These are phyloP conservation scores for Hypoxylon lenormandii DNA, from an alignment of 495 filamentous ascomycete genomes.

Conservation along the genomic window DNA sequence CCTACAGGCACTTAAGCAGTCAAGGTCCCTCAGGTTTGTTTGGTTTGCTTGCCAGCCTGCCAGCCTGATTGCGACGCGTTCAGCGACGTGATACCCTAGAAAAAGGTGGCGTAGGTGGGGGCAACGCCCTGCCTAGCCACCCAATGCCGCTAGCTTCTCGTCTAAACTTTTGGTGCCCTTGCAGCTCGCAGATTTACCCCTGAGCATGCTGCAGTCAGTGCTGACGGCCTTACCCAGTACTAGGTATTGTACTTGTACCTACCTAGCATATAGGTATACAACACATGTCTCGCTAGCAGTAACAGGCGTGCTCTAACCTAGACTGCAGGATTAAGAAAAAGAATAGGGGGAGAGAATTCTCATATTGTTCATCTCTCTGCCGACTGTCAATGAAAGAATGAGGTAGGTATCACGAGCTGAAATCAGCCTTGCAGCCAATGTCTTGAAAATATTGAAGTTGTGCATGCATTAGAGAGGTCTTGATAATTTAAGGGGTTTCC, in stretches of 20 bases:
- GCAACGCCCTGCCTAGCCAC: constrained; percentile 3
- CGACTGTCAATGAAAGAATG: no score
- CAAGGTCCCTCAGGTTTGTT: constrained; percentile 12
- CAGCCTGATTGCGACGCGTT: constrained; percentile 27
- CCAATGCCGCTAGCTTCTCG: constrained; percentile 33
- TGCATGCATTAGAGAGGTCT: constrained; percentile 20
- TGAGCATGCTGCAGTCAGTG: no score
- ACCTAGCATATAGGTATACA: no score
- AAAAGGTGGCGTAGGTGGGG: constrained; percentile 19
- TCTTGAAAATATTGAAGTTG: constrained; percentile 37
- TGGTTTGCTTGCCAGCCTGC: constrained; percentile 7
- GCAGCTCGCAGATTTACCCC: constrained; percentile 22
- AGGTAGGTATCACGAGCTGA: constrained; percentile 10
- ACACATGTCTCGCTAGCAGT: no score
- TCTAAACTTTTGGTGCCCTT: constrained; percentile 25
- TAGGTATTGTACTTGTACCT: no score
- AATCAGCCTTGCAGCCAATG: constrained; percentile 30
- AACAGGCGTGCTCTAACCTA: no score
- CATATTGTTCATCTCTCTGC: no score
- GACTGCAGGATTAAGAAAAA: no score
- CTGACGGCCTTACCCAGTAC: no score
- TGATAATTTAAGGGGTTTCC: constrained; percentile 33
- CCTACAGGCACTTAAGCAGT: background rate
- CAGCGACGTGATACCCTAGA: constrained; percentile 20
- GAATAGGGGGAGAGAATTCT: no score